Conservation (phyloP, 83 land plant species). For the Picea abies region DNA sequence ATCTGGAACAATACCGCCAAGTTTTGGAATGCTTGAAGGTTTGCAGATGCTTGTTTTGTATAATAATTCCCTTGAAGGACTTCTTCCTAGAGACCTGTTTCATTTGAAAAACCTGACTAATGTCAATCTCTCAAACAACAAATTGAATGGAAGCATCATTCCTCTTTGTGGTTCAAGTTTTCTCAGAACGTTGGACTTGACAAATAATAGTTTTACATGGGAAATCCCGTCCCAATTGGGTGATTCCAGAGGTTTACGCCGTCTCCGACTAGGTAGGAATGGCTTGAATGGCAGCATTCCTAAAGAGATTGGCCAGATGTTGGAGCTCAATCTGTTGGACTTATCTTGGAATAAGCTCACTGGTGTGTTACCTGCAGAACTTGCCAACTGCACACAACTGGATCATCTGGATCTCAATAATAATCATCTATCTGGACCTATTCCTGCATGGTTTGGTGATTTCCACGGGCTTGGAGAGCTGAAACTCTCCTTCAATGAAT, state of each 20-base stretch:
- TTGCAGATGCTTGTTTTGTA: slow-evolving; percentile 52
- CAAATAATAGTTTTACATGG: slow-evolving; percentile 71
- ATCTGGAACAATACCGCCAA: slow-evolving; percentile 52
- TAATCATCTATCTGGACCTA: slow-evolving; percentile 52
- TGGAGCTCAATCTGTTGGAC: slow-evolving; percentile 49
- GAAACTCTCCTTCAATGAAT: slow-evolving; percentile 59
- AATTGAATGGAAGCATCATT: slow-evolving; percentile 48
- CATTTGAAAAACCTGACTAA: slow-evolving; percentile 47
- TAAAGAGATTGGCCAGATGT: slow-evolving; percentile 41
- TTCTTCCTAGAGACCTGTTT: slow-evolving; percentile 53
- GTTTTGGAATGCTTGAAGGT: slow-evolving; percentile 42
- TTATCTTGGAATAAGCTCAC: slow-evolving; percentile 49
- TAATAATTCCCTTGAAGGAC: slow-evolving; percentile 75
- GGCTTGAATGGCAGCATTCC: slow-evolving; percentile 51
- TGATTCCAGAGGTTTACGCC: slow-evolving; percentile 35
- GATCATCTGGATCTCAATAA: slow-evolving; percentile 46
- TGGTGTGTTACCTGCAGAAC: slow-evolving; percentile 30
- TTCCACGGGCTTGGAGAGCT: slow-evolving; percentile 58
- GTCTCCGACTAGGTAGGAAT: slow-evolving; percentile 67
- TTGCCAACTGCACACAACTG: slow-evolving; percentile 41
- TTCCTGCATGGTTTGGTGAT: slow-evolving; percentile 62
- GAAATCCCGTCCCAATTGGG: slow-evolving; percentile 49
- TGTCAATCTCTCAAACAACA: slow-evolving; percentile 69
- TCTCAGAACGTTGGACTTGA: slow-evolving; percentile 56
- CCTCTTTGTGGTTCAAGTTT: slow-evolving; percentile 43